Evolutionary conservation across 2,329 filamentous ascomycete species (phyloP).

Genomic region (Dichotomopilus funicola): DNA sequence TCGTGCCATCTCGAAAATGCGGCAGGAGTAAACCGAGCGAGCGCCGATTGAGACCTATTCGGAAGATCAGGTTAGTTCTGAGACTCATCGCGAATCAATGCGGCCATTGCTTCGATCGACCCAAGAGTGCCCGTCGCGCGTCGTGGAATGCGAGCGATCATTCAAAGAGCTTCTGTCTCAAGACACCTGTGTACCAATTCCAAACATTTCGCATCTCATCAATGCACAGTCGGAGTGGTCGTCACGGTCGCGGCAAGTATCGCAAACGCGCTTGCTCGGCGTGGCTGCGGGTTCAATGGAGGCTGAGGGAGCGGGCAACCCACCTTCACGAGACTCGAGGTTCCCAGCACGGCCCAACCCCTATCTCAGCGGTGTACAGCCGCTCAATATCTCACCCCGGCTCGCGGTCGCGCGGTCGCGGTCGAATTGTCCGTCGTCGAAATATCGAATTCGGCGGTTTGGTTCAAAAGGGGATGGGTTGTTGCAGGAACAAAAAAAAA

Average conservation of each 20-base stretch:
- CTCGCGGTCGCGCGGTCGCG: constrained; percentile 11
- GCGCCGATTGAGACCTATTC: constrained; percentile 3
- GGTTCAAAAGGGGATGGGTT: neutral
- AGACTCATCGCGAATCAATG: no score
- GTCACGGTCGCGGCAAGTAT: neutral
- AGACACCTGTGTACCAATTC: neutral
- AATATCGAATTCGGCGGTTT: neutral
- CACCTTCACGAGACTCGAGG: constrained; percentile 17
- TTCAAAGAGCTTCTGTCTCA: no score
- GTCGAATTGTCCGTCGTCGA: constrained; percentile 4
- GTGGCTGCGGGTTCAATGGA: neutral
- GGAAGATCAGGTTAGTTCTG: constrained; percentile 1
- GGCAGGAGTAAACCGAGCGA: neutral
- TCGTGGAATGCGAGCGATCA: no score
- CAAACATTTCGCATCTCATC: neutral
- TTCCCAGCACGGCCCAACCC: constrained; percentile 20
- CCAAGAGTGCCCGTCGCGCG: no score
- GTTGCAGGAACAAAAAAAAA: constrained; percentile 12
- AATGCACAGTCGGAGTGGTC: neutral
- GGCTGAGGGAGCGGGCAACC: constrained; percentile 3
- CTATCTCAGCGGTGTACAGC: constrained; percentile 18
- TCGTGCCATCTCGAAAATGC: constrained; percentile 26
- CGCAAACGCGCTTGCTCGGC: neutral
- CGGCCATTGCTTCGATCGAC: no score
- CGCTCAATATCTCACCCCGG: constrained; percentile 14